These are phyloP conservation scores for Myxozyma udenii DNA, from an alignment of 805 yeast genomes.

Conservation along the genomic window DNA sequence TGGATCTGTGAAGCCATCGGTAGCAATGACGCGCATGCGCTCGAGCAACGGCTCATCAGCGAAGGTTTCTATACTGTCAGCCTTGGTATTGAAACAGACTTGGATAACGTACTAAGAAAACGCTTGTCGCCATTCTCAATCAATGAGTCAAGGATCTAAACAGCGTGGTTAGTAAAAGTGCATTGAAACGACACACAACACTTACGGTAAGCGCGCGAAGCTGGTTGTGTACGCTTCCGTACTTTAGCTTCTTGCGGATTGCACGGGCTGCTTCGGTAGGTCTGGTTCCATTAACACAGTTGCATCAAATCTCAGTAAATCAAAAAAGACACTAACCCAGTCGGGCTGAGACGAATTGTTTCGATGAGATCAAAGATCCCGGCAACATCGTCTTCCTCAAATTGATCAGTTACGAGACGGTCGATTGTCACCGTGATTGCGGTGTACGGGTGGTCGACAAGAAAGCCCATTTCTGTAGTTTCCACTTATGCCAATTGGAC, in stretches of 20 bases:
- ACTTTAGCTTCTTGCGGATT: conserved; percentile 79
- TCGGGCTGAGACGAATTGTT: conserved; percentile 44
- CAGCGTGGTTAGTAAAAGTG: neutral
- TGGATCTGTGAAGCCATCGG: conserved; percentile 43
- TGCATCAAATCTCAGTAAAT: neutral
- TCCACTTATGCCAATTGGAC: no score
- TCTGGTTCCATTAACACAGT: conserved; percentile 34
- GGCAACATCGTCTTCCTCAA: conserved; percentile 41
- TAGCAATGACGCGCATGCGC: conserved; percentile 53
- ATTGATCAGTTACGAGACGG: conserved; percentile 37
- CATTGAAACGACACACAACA: conserved; percentile 14
- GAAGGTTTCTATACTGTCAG: conserved; percentile 16
- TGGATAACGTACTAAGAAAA: conserved; percentile 30
- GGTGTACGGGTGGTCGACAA: conserved; percentile 43
- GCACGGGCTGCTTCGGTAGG: conserved; percentile 86
- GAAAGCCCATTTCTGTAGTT: conserved; percentile 23
- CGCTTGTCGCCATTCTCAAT: conserved; percentile 53
- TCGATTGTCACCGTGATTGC: conserved; percentile 44
- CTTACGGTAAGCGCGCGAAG: conserved; percentile 57
- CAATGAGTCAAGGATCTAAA: conserved; percentile 51
- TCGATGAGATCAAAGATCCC: conserved; percentile 60
- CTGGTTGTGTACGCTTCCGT: conserved; percentile 68
- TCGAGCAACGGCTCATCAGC: conserved; percentile 64
- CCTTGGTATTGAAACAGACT: neutral
- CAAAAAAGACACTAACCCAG: conserved; percentile 35